Evolutionary conservation across 2,329 filamentous ascomycete species (phyloP), one percentile per base, ranked within the genome.

Genomic region (Fusarium sp.): DNA sequence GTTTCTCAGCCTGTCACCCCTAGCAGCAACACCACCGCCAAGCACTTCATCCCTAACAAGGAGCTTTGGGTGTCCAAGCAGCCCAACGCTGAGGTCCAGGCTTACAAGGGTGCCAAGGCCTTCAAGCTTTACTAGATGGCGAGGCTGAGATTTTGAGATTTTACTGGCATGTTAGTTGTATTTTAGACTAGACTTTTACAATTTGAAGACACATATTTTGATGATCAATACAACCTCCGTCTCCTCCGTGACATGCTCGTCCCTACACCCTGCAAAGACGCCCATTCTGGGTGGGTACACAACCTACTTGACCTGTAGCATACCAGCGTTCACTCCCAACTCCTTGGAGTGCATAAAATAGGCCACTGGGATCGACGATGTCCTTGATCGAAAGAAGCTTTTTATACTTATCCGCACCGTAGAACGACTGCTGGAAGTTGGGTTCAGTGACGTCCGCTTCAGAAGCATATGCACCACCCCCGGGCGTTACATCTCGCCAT

Each of bases 1-100:
- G 70, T 78, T 64, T 63, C 67, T 11, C 70, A 76, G 71, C 76
- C 62, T 3, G 49, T 77, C 17, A 70, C 61, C 43, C 73, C 71
- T 51, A 61, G 23, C 28, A 71, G 67, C 70, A 52, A 68, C 69
- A 67, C 69, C 39, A 64, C 57, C 6, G 76, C 68, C 59, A 52
- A 56, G n/a, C 72, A 76, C 71, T 52, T 68, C 4, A 70, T 78
- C 45, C 62, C 70, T 50, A 69, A 62, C 64, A 45, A 53, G 12
- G 20, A 62, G 20, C 56, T 62, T 15, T 21, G 21, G 20, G 36
- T 47, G 15, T 30, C 56, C 7, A 62, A 36, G 15, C 11, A 20
- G 6, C 42, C 42, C 14, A 76, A 75, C 54, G 75, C 69, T 24
- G 50, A 52, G 42, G 70, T 74, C 39, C 61, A 78, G 73, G 49